phyloP scores from a whole-genome alignment of 2,329 filamentous ascomycete genomes.

The Penicillium fuscoglaucum region DNA sequence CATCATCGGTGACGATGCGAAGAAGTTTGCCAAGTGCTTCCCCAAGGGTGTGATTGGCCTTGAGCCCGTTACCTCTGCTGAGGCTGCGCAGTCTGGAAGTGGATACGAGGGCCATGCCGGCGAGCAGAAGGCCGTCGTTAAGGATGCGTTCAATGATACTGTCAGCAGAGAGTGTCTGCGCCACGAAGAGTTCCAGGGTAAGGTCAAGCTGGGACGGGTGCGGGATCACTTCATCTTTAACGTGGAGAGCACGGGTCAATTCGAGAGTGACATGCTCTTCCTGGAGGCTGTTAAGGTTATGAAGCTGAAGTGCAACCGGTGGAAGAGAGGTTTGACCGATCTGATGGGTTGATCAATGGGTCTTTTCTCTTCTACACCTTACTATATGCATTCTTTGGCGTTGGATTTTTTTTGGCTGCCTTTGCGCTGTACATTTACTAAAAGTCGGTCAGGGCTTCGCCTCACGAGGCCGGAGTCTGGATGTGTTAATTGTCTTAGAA shows the following conservation, averaged over 20 bases:
- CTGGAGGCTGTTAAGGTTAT: conserved; percentile 82
- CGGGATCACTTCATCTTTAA: conserved; percentile 97
- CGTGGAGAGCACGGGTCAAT: conserved; percentile 92
- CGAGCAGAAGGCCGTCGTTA: conserved; percentile 82
- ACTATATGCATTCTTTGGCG: conserved; percentile 42
- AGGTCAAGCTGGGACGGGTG: conserved; percentile 87
- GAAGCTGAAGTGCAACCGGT: conserved; percentile 71
- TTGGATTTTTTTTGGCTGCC: conserved; percentile 36
- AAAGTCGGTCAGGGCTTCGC: conserved; percentile 34
- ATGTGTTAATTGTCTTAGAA: conserved; percentile 30
- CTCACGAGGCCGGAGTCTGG: conserved; percentile 37
- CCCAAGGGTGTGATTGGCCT: conserved; percentile 82
- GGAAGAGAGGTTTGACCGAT: conserved; percentile 48
- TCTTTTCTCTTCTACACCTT: conserved; percentile 16
- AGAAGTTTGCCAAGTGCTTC: conserved; percentile 89
- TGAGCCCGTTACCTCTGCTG: conserved; percentile 67
- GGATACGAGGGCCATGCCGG: conserved; percentile 74
- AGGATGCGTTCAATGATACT: conserved; percentile 87
- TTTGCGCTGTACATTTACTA: conserved; percentile 38
- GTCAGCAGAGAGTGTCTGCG: conserved; percentile 90
- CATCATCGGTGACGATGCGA: conserved; percentile 81
- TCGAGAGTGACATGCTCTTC: conserved; percentile 90
- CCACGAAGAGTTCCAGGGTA: conserved; percentile 89
- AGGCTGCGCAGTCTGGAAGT: conserved; percentile 60
- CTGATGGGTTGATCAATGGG: conserved; percentile 37